phyloP scores from a whole-genome alignment of 345 rosid genomes.

The Ceriops decandra region DNA sequence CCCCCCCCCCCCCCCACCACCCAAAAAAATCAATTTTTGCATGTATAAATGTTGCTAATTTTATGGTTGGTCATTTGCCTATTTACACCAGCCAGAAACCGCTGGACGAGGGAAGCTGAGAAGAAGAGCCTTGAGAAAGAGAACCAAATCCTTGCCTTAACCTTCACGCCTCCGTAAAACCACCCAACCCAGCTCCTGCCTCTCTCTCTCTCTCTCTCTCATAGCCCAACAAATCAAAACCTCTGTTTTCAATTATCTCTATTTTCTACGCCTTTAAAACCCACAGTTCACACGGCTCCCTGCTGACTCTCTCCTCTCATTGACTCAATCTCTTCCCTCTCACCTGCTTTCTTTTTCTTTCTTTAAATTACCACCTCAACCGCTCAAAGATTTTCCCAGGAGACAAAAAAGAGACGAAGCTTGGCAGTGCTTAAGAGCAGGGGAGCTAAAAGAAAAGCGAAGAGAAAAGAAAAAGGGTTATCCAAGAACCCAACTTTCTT shows the following conservation, averaged over 20 bases:
- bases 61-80: background rate
- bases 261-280: slow-evolving; percentile 17
- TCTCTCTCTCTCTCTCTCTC: background rate
- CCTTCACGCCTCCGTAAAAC: slow-evolving; percentile 34
- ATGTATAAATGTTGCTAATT: too few relatives aligned
- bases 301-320: slow-evolving; percentile 5
- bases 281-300: background rate
- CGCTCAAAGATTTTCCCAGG: background rate
- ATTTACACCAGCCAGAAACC: background rate
- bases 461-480: background rate
- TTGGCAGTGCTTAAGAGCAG: slow-evolving; percentile 18
- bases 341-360: background rate
- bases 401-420: slow-evolving; percentile 19
- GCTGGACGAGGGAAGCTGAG: background rate
- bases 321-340: background rate
- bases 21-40: too few relatives aligned
- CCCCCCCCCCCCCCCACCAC: too few relatives aligned
- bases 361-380: slow-evolving; percentile 24
- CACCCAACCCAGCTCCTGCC: background rate
- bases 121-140: slow-evolving; percentile 24
- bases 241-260: slow-evolving; percentile 1
- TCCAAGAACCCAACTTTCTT: too few relatives aligned
- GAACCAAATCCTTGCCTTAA: slow-evolving; percentile 32
- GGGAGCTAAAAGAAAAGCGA: slow-evolving; percentile 10
- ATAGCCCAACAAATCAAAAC: slow-evolving; percentile 5